phyloP scores from a whole-genome alignment of 768 basidiomycete species.

The Lyophyllum atratum region DNA sequence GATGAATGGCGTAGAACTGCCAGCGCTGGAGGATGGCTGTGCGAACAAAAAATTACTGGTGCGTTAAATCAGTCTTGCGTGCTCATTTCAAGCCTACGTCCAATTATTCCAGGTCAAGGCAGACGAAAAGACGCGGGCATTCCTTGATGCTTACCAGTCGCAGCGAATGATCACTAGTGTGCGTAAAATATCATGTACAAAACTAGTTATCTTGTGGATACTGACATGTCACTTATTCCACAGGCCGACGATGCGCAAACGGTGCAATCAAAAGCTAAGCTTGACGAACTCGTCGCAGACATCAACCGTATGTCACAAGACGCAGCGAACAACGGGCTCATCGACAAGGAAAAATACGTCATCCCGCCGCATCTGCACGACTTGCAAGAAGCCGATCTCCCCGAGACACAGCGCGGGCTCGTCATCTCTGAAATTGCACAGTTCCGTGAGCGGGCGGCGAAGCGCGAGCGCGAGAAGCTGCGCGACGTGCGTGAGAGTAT shows the following conservation, averaged over 20 bases:
- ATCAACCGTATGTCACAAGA: slow-evolving; percentile 76
- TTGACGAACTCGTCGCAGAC: slow-evolving; percentile 67
- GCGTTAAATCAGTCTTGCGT: slow-evolving; percentile 45
- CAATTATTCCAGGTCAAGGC: slow-evolving; percentile 73
- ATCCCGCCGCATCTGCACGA: slow-evolving; percentile 97
- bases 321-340: slow-evolving; percentile 70
- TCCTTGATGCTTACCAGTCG: slow-evolving; percentile 83
- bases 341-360: slow-evolving; percentile 84
- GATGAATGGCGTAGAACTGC: slow-evolving; percentile 52
- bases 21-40: slow-evolving; percentile 51
- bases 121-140: slow-evolving; percentile 90
- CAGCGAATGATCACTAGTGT: slow-evolving; percentile 85
- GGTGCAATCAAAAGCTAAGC: slow-evolving; percentile 62
- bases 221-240: slow-evolving; percentile 1
- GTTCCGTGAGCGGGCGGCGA: slow-evolving; percentile 92
- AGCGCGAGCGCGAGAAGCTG: slow-evolving; percentile 86
- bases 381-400: slow-evolving; percentile 93
- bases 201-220: no score
- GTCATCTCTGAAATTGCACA: slow-evolving; percentile 96
- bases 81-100: slow-evolving; percentile 49
- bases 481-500: slow-evolving; percentile 70
- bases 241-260: slow-evolving; percentile 73
- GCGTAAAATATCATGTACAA: no score
- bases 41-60: slow-evolving; percentile 63
- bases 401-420: slow-evolving; percentile 88